Evolutionary conservation across 305 asterid species (phyloP), one percentile per base, ranked within the genome.

Genomic region (Solanum chacoense): DNA sequence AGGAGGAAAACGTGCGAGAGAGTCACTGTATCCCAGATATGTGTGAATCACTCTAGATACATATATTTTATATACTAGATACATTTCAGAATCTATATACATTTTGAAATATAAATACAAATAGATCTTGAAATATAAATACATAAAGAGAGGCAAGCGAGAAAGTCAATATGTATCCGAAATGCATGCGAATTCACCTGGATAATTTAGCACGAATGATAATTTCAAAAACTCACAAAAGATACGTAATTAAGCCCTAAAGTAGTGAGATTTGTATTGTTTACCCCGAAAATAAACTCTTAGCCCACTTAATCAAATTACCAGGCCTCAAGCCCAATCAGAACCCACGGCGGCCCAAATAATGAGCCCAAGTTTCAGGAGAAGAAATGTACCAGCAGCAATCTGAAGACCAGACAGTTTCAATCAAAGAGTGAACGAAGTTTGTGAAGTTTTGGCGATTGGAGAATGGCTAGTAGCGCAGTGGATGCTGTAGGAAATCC

Each of bases 401-500:
- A 83, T 42, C 40, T 3, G 72, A 83, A 83, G 20, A 80, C 24
- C 22, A 24, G 8, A 13, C 59, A 11, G 13, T 40, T 26, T 7
- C n/a, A 7, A 55, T 50, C 63, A 55, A 8, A 59, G 29, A 65
- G 29, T 67, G 31, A 67, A 67, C 14, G 26, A 31, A 79, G 12
- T 18, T 11, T 35, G 69, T 14, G 29, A 13, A 80, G 55, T 14
- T 45, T 50, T 35, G 35, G 12, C 67, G 45, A 85, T 87, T 81
- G 89, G 65, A 92, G 92, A 90, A 94, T 76, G 83, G 5, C 50
- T 32, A 88, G 93, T 31, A 88, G 93, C 91, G 77, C 94, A 14
- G 90, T 90, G 92, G 97, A 93, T 34, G 93, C 92, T 0, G 90
- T 88, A 11, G 98, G 98, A 76, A 93, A 92, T 89, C 94, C 95